A percentile compares a stretch with the other conserved stretches of the same genome.
Evolutionary conservation across 2,329 filamentous ascomycete genomes (phyloP).

Genomic region (Canariomyces notabilis): DNA sequence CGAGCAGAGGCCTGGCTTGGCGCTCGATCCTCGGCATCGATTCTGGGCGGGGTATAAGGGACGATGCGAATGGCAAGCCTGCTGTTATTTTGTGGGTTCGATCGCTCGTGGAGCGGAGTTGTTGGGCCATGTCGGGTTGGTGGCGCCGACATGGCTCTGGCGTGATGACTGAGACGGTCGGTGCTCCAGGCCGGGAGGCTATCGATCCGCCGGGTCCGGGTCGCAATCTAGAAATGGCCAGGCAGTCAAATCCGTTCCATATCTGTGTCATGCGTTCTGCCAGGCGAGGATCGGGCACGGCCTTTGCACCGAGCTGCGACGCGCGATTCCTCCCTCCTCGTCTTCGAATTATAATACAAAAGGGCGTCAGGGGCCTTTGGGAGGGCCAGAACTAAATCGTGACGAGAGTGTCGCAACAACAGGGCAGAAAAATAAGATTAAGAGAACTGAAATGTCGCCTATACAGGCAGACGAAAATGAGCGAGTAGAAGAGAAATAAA

Average conservation of each 20-base stretch:
- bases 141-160: conserved; percentile 29
- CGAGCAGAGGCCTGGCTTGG: conserved; percentile 26
- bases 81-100: conserved; percentile 39
- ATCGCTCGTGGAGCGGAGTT: conserved; percentile 37
- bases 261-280: conserved; percentile 27
- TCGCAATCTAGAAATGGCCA: conserved; percentile 18
- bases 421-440: conserved; percentile 8
- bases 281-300: conserved; percentile 4
- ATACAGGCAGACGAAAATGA: conserved; percentile 11
- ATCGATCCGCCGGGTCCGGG: conserved; percentile 20
- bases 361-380: not conserved
- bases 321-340: too few relatives aligned
- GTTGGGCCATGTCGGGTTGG: conserved; percentile 28
- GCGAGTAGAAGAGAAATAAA: conserved; percentile 19
- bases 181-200: conserved; percentile 23
- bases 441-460: conserved; percentile 6
- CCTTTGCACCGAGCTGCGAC: not conserved
- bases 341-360: not conserved
- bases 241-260: conserved; percentile 30
- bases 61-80: conserved; percentile 43
- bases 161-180: conserved; percentile 20
- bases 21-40: conserved; percentile 27
- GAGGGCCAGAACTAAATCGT: not conserved
- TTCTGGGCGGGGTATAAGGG: conserved; percentile 43
- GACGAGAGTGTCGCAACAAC: conserved; percentile 4